Base-by-base conservation (phyloP, 371 early-diverging fungal species). In the Circinella minor region DNA sequence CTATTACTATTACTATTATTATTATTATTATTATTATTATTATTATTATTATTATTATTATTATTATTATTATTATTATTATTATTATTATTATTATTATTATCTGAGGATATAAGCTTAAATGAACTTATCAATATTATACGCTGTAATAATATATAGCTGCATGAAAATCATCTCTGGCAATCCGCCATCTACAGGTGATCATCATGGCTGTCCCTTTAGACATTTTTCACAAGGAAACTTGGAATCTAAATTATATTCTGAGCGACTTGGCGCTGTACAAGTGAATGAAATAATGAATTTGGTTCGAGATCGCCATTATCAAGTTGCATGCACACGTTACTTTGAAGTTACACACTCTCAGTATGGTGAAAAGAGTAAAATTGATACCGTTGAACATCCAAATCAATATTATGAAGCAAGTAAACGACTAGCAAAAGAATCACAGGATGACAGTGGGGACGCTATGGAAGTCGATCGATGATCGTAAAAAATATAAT, bases 181-280 rank as follows among this genome's bases (percentile, higher is more conserved):
- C 54, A 89, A 90, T 60, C 87, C 87, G 48, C 97, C 98, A 4
- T 89, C 91, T 2, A 77, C 92, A 4, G 92, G 92, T 5, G 98
- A 98, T 65, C 85, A 90, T 71, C 98, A 97, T 46, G 99, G 99
- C 4, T 99, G 99, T 76, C 99, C 99, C n/a, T 99, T 96, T 86
- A 86, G 92, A 47, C 94, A 96, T 71, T 92, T 91, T 49, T 83
- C 91, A 4, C 61, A 80, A 0, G 86, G 90, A 3, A 88, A 86
- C 38, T 77, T 98, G 38, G 81, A 86, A 38, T 76, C 83, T 3
- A 82, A 86, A 13, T 71, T 95, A 17, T 71, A 74, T 38, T 68
- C 75, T 54, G 81, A 86, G 38, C 72, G 82, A 5, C 76, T 90
- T 34, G 77, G 77, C 27, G 86, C 89, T 5, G 68, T 79, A 9